Conservation (phyloP, 805 yeast species). For the Hemisphaericaspora nanyangensis region DNA sequence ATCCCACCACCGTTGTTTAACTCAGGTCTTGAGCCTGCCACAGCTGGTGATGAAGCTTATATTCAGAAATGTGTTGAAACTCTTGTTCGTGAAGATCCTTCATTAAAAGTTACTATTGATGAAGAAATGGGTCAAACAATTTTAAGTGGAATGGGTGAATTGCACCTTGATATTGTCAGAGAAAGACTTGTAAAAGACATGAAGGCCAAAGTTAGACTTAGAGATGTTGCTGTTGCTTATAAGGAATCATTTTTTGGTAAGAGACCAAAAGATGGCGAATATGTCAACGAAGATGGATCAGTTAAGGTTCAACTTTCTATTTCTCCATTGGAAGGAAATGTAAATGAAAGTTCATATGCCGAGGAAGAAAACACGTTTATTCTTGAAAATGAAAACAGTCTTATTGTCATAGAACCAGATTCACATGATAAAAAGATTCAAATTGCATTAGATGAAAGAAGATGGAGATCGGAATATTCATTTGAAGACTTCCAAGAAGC, state of each 20-base stretch:
- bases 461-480: constrained; percentile 49
- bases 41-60: constrained; percentile 74
- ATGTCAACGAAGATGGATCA: constrained; percentile 15
- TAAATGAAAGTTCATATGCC: constrained; percentile 26
- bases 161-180: constrained; percentile 84
- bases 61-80: constrained; percentile 67
- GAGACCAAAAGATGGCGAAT: constrained; percentile 12
- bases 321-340: constrained; percentile 37
- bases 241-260: constrained; percentile 55
- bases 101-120: constrained; percentile 64
- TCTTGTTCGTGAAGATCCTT: constrained; percentile 86
- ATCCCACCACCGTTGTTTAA: constrained; percentile 94
- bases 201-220: constrained; percentile 76
- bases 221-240: constrained; percentile 85
- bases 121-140: constrained; percentile 88
- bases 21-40: constrained; percentile 74
- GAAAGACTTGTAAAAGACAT: constrained; percentile 77
- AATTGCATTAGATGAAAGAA: constrained; percentile 26
- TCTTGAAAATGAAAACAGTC: constrained; percentile 47
- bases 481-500: constrained; percentile 51
- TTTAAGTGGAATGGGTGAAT: constrained; percentile 94
- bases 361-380: constrained; percentile 39
- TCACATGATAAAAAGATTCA: constrained; percentile 21
- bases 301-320: constrained; percentile 24
- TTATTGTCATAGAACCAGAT: constrained; percentile 31